A percentile compares a stretch with the other conserved stretches of the same genome.
These are phyloP conservation scores for Cutaneotrichosporon cyanovorans DNA, from an alignment of 1,284 basidiomycete species.

Conservation along the genomic window DNA sequence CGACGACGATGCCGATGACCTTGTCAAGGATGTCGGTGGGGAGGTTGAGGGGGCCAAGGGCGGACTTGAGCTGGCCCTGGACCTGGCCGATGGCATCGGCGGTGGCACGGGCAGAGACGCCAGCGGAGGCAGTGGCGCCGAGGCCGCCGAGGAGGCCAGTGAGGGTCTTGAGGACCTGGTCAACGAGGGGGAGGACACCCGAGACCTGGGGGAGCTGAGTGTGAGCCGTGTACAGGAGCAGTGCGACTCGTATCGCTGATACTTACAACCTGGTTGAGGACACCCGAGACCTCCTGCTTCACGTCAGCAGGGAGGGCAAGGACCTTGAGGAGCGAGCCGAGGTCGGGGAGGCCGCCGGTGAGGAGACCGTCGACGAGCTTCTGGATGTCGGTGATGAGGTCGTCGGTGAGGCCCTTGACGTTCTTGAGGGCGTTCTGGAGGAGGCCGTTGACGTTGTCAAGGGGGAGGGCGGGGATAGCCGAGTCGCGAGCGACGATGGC, in stretches of 20 bases:
- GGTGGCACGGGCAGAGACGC: background rate
- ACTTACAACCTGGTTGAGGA: background rate
- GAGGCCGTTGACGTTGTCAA: background rate
- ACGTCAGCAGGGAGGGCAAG: background rate
- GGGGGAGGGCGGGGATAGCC: background rate
- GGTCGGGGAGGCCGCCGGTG: background rate
- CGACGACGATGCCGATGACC: background rate
- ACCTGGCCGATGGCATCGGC: background rate
- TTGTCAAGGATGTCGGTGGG: background rate
- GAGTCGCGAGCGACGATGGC: background rate
- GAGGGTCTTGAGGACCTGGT: too few relatives aligned
- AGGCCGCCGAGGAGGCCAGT: too few relatives aligned
- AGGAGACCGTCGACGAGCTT: background rate
- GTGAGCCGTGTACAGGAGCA: too few relatives aligned
- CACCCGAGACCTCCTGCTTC: background rate
- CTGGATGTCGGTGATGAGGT: background rate
- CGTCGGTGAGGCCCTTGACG: background rate
- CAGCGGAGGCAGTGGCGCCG: too few relatives aligned
- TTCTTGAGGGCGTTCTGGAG: background rate
- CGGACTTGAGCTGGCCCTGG: background rate
- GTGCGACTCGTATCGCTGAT: too few relatives aligned
- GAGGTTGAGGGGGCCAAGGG: background rate
- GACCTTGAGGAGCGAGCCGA: background rate
- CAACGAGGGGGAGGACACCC: too few relatives aligned
- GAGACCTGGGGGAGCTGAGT: too few relatives aligned